These are phyloP conservation scores for Filobasidium uniguttulatum DNA, from an alignment of 1,284 basidiomycete genomes.

Conservation along the genomic window DNA sequence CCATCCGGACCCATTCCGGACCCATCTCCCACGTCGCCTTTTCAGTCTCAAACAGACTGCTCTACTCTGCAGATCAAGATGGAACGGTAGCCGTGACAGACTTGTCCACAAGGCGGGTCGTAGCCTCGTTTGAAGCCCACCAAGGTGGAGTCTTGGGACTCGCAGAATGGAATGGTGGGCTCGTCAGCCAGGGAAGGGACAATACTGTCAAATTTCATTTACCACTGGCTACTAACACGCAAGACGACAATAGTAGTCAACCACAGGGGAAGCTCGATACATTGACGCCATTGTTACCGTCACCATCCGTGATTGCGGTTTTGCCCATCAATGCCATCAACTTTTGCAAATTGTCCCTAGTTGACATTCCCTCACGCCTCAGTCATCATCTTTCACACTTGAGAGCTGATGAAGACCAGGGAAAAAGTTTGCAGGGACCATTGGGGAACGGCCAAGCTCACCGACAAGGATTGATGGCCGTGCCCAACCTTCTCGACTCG, in stretches of 20 bases:
- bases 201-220: constrained; percentile 41
- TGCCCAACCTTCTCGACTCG: constrained; percentile 78
- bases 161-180: constrained; percentile 50
- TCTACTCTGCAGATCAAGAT: constrained; percentile 66
- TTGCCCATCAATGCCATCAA: constrained; percentile 79
- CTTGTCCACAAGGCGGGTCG: constrained; percentile 53
- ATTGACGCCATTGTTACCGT: constrained; percentile 41
- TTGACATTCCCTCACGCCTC: constrained; percentile 18
- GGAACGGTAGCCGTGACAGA: constrained; percentile 60
- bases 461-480: constrained; percentile 48
- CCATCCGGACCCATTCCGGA: constrained; percentile 56
- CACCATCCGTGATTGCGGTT: constrained; percentile 47
- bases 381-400: not conserved
- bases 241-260: no score
- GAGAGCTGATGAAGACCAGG: not conserved
- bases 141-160: constrained; percentile 58
- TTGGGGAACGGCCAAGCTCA: constrained; percentile 14
- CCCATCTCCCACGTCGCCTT: constrained; percentile 48
- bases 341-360: constrained; percentile 65
- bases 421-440: not conserved
- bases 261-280: no score
- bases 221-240: constrained; percentile 12
- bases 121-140: constrained; percentile 65
- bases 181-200: constrained; percentile 75
- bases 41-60: constrained; percentile 54